Conservation (phyloP, 2,329 filamentous ascomycete genomes). For the Gyromitra esculenta region DNA sequence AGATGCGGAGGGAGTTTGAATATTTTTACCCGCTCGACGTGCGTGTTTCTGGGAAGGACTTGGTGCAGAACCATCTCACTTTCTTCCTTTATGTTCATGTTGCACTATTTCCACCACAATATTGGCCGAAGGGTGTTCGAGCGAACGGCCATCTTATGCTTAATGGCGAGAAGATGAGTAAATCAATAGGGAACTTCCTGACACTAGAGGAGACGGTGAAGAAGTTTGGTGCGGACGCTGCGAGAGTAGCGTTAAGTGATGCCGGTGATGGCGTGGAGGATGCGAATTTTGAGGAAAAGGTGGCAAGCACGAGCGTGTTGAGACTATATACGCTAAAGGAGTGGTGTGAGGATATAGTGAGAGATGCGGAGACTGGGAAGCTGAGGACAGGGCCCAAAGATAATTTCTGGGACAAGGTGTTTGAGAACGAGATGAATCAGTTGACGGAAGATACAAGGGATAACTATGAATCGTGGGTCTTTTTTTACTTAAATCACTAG, state of each 20-base stretch:
- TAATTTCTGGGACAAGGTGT: conserved; percentile 85
- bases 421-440: conserved; percentile 90
- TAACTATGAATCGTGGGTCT: conserved; percentile 75
- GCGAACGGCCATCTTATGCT: conserved; percentile 92
- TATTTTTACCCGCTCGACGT: conserved; percentile 97
- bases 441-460: conserved; percentile 80
- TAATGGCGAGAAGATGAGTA: conserved; percentile 98
- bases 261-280: conserved; percentile 94
- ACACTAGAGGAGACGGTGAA: conserved; percentile 84
- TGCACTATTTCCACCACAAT: conserved; percentile 85
- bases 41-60: conserved; percentile 87
- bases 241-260: conserved; percentile 89
- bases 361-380: conserved; percentile 69
- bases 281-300: conserved; percentile 95
- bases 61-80: conserved; percentile 92
- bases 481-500: not conserved
- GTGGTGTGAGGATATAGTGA: conserved; percentile 88
- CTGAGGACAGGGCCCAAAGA: conserved; percentile 80
- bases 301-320: conserved; percentile 78
- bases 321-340: conserved; percentile 72
- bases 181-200: conserved; percentile 96
- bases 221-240: conserved; percentile 95
- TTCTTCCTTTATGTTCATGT: conserved; percentile 95
- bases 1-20: conserved; percentile 89
- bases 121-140: conserved; percentile 87